Evolutionary conservation across 1,284 basidiomycete genomes (phyloP).

Genomic region (Ceratorhiza oryzae-sativae): DNA sequence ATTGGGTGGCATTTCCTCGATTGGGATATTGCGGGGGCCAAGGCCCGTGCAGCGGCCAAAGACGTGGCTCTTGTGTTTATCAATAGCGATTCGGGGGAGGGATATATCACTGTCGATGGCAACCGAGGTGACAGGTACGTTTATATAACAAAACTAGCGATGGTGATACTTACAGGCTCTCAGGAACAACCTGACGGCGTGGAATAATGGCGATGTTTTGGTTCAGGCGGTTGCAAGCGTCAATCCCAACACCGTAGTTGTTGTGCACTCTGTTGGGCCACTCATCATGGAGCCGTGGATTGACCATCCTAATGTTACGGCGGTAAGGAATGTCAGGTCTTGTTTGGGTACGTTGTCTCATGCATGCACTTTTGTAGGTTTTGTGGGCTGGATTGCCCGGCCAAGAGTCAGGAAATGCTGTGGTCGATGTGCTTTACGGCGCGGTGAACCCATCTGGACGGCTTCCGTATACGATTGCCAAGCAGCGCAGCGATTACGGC

Average conservation of each 20-base stretch:
- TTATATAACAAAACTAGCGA: background rate
- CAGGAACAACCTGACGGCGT: conserved; percentile 57
- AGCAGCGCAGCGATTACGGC: conserved; percentile 68
- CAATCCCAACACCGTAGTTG: conserved; percentile 61
- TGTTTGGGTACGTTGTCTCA: too few species aligned
- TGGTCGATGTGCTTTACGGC: conserved; percentile 77
- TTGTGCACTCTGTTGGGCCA: conserved; percentile 60
- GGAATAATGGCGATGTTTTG: conserved; percentile 58
- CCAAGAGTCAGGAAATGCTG: conserved; percentile 67
- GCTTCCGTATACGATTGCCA: conserved; percentile 84
- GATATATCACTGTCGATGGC: conserved; percentile 54
- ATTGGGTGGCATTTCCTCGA: conserved; percentile 55
- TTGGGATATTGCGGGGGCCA: conserved; percentile 49
- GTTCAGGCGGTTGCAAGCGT: conserved; percentile 58
- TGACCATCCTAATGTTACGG: conserved; percentile 73
- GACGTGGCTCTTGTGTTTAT: conserved; percentile 54
- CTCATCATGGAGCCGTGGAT: conserved; percentile 63
- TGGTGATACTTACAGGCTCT: background rate
- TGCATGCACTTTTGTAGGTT: too few species aligned
- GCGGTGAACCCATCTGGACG: conserved; percentile 75
- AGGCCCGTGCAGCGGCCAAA: conserved; percentile 45
- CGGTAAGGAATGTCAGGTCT: too few species aligned
- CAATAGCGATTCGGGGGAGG: conserved; percentile 53
- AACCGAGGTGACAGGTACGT: conserved; percentile 52
- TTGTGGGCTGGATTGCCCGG: conserved; percentile 65